Base-by-base conservation (phyloP, 768 basidiomycete genomes). In the Rubroboletus pulcherrimus region DNA sequence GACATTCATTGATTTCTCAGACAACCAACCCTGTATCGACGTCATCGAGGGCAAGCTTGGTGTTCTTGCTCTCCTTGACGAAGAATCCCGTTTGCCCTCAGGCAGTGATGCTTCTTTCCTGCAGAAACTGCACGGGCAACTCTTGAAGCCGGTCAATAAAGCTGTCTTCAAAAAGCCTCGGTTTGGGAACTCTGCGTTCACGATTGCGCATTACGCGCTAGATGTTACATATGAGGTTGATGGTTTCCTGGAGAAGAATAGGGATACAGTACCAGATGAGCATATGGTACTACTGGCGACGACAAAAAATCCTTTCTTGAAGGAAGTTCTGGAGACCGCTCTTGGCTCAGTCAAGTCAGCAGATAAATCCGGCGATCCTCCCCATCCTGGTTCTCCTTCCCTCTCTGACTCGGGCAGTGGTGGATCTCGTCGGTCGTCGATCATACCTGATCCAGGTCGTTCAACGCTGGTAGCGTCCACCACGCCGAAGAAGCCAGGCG, bases 1-100 rank as follows among this genome's bases (percentile, higher is more conserved):
- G 97, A 98, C 91, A 9, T 98, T 98, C 74, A 99, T 99, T 71
- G 96, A 98, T 66, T 99, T 97, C 72, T 92, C 92, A 10, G 97
- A 99, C 73, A 99, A 99, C 67, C 97, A 98, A 67, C 93, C 93
- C 41, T 98, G 96, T 72, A 99, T 99, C 73, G 91, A 99, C 69
- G 87, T 97, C 59, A 98, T 99, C 65, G 97, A 98, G 76, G 92
- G 96, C 59, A 98, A 87, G 71, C 84, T 99, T 54, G 97, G 97
- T 57, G 91, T 99, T 35, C 80, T 99, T 53, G 86, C 95, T 7
- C 80, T 99, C 21, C 80, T 99, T 40, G 97, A 99, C 67, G 97
- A 99, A 74, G 97, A 99, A 75, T 98, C 97, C 17, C 93, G 97
- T 57, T 74, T 99, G 53, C 97, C 96, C 2, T 73, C 97, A 2